phyloP scores from a whole-genome alignment of 2,329 filamentous ascomycete species.

The Xylaria sp. region DNA sequence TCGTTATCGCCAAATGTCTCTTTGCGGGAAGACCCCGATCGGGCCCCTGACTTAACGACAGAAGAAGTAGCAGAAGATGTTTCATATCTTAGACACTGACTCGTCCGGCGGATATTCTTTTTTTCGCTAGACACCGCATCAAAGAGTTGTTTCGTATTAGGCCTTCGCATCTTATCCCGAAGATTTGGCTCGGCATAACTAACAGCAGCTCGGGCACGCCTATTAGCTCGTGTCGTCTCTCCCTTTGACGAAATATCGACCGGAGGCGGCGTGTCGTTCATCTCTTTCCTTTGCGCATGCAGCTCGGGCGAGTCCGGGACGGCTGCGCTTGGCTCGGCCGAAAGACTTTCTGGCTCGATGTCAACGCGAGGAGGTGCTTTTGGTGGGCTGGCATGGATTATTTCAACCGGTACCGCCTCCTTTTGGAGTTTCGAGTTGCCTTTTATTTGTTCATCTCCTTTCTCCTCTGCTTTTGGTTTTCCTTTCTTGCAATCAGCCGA shows the following conservation, averaged over 20 bases:
- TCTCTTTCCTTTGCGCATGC: constrained; percentile 50
- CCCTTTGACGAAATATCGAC: constrained; percentile 65
- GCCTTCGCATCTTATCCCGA: constrained; percentile 84
- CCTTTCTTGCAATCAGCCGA: constrained; percentile 52
- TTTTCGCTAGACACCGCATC: constrained; percentile 78
- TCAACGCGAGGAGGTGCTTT: constrained; percentile 42
- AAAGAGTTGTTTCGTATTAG: constrained; percentile 75
- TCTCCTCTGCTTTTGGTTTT: constrained; percentile 54
- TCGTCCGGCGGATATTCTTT: constrained; percentile 60
- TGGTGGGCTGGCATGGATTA: constrained; percentile 39
- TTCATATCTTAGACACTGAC: constrained; percentile 51
- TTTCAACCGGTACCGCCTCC: constrained; percentile 48
- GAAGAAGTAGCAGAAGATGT: constrained; percentile 45
- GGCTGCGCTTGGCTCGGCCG: constrained; percentile 56
- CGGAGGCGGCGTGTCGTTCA: constrained; percentile 69
- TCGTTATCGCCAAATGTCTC: constrained; percentile 44
- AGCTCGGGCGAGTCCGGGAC: constrained; percentile 63
- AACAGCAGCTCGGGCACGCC: constrained; percentile 74
- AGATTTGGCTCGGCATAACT: constrained; percentile 88
- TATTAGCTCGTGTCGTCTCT: constrained; percentile 71
- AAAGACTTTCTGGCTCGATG: constrained; percentile 49
- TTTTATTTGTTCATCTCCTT: constrained; percentile 37
- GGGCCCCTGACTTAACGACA: constrained; percentile 52
- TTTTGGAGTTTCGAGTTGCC: constrained; percentile 38
- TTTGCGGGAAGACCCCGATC: constrained; percentile 51